phyloP scores from a whole-genome alignment of 192 early-diverging fungal genomes.

The Podila epicladia region DNA sequence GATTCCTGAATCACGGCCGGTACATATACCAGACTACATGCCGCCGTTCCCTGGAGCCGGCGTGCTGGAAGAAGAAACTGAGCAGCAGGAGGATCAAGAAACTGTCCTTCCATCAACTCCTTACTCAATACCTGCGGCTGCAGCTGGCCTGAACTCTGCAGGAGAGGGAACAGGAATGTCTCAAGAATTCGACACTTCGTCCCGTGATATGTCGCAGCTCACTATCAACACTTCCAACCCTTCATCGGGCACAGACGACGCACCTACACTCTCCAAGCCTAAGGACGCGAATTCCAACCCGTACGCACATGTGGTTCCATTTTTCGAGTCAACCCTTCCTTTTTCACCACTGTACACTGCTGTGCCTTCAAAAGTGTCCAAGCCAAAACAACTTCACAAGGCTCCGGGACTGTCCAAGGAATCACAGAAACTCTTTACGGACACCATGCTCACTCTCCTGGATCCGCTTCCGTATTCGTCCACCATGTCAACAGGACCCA shows the following conservation, averaged over 20 bases:
- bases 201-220: slow-evolving; percentile 4
- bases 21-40: slow-evolving; percentile 44
- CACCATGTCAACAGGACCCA: slow-evolving; percentile 4
- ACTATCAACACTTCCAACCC: slow-evolving; percentile 3
- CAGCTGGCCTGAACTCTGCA: slow-evolving; percentile 13
- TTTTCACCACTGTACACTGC: slow-evolving; percentile 26
- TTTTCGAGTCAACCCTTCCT: slow-evolving; percentile 17
- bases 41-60: slow-evolving; percentile 45
- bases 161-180: not conserved
- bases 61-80: slow-evolving; percentile 3
- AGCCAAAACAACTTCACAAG: not conserved
- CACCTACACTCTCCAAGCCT: not conserved
- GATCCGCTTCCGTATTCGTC: slow-evolving; percentile 14
- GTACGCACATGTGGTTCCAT: slow-evolving; percentile 23
- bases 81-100: not conserved
- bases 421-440: slow-evolving; percentile 34
- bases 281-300: slow-evolving; percentile 14
- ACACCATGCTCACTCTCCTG: slow-evolving; percentile 27
- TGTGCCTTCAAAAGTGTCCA: slow-evolving; percentile 8
- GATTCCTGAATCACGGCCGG: slow-evolving; percentile 25
- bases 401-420: slow-evolving; percentile 15
- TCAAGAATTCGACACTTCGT: not conserved
- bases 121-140: slow-evolving; percentile 8
- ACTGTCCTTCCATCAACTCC: not conserved
- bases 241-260: not conserved